phyloP scores from a whole-genome alignment of 192 early-diverging fungal species.

The Kickxella alabastrina region DNA sequence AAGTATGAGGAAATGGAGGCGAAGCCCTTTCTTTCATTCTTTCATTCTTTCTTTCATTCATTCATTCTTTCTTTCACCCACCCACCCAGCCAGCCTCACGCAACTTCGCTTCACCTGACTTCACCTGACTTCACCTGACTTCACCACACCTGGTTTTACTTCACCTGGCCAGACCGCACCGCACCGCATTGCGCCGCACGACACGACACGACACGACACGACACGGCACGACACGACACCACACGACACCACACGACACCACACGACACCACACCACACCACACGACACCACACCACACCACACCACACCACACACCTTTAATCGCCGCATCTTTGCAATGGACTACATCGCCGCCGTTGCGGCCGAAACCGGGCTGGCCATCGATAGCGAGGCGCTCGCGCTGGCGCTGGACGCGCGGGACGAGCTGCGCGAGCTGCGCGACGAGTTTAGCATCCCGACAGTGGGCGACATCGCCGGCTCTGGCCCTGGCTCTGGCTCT shows the following conservation, averaged over 20 bases:
- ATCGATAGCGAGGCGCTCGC: slow-evolving; percentile 54
- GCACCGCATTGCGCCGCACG: no score
- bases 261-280: background rate
- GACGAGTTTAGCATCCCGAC: slow-evolving; percentile 71
- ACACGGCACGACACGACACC: background rate
- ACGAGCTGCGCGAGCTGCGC: slow-evolving; percentile 59
- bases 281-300: background rate
- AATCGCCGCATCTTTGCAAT: slow-evolving; percentile 3
- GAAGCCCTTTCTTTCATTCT: no score
- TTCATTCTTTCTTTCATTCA: no score
- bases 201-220: no score
- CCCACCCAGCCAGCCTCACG: no score
- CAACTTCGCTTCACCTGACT: no score
- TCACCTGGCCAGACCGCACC: no score
- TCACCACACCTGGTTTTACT: no score
- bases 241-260: background rate
- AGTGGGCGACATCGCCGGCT: slow-evolving; percentile 43
- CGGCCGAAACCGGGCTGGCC: slow-evolving; percentile 10
- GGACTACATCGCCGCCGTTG: slow-evolving; percentile 22
- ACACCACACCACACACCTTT: background rate
- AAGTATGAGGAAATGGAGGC: no score
- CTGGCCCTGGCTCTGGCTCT: no score
- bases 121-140: no score
- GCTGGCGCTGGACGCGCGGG: slow-evolving; percentile 55
- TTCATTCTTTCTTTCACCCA: no score